Percentiles rank a stretch among this genome's conserved stretches.
Conservation (phyloP, 1,284 basidiomycete genomes). For the Ustilago crameri region DNA sequence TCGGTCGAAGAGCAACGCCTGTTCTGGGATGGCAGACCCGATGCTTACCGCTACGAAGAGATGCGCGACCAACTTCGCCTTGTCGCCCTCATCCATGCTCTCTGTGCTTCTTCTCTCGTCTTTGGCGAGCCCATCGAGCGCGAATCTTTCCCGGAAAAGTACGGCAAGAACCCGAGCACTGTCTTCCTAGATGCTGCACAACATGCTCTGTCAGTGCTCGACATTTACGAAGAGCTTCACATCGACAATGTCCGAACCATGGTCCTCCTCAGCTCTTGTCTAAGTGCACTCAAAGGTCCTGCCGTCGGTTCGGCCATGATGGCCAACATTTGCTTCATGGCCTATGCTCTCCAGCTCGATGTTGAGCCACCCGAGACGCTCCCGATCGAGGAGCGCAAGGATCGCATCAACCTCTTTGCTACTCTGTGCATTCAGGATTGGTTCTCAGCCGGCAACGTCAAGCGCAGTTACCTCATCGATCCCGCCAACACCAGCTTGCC, state of each 20-base stretch:
- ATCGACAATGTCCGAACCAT: constrained; percentile 53
- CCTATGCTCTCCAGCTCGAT: constrained; percentile 54
- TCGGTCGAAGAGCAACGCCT: constrained; percentile 29
- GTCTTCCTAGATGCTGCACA: constrained; percentile 50
- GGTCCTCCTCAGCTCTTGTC: constrained; percentile 30
- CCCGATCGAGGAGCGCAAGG: constrained; percentile 41
- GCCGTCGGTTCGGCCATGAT: constrained; percentile 42
- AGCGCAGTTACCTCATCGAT: constrained; percentile 47
- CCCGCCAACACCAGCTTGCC: constrained; percentile 45
- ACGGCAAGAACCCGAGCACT: constrained; percentile 35
- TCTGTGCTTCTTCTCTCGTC: constrained; percentile 35
- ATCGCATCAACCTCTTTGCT: constrained; percentile 53
- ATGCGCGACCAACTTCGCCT: constrained; percentile 44
- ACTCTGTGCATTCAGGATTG: constrained; percentile 51
- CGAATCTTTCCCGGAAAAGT: constrained; percentile 19
- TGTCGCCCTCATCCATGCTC: constrained; percentile 38
- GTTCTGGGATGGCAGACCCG: constrained; percentile 34
- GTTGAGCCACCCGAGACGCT: constrained; percentile 50
- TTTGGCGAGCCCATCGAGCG: constrained; percentile 41
- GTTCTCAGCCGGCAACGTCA: constrained; percentile 47
- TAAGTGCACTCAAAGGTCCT: constrained; percentile 47
- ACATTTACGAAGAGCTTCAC: constrained; percentile 55
- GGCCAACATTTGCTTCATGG: constrained; percentile 48
- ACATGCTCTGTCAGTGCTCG: constrained; percentile 49
- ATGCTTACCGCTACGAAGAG: constrained; percentile 27